phyloP scores from a whole-genome alignment of 768 basidiomycete species.

The Tulasnella sp. region DNA sequence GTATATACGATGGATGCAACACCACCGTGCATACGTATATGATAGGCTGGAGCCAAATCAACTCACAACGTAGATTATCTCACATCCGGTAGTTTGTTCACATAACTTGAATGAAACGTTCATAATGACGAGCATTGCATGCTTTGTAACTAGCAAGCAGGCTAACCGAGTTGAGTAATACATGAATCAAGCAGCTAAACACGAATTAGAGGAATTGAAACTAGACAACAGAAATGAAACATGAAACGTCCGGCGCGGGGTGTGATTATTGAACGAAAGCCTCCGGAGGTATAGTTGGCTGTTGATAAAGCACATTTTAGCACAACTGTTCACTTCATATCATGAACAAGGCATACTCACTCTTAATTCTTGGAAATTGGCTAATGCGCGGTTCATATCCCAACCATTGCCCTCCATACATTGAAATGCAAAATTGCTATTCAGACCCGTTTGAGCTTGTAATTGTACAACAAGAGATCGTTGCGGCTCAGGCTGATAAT shows the following conservation, averaged over 20 bases:
- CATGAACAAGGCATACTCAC: conserved; percentile 16
- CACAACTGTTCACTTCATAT: neutral
- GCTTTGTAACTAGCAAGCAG: neutral
- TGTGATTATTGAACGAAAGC: conserved; percentile 20
- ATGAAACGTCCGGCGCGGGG: no score
- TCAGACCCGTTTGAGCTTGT: conserved; percentile 62
- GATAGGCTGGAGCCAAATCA: no score
- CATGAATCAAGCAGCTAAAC: neutral
- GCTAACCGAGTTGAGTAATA: neutral
- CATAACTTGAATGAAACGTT: neutral
- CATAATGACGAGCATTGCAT: neutral
- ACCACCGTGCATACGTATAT: no score
- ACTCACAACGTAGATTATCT: no score
- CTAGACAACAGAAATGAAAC: neutral
- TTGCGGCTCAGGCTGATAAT: conserved; percentile 50
- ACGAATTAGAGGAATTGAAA: neutral
- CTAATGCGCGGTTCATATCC: conserved; percentile 65
- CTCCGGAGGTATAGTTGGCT: conserved; percentile 24
- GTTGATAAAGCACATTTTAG: neutral
- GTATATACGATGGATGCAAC: no score
- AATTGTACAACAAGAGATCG: conserved; percentile 57
- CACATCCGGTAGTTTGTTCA: no score
- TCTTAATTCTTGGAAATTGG: conserved; percentile 72
- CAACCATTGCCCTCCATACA: conserved; percentile 77
- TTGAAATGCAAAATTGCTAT: conserved; percentile 64